Percentiles rank a stretch among this genome's conserved stretches.
phyloP scores from a whole-genome alignment of 306 rosid genomes.

The Astragalus membranaceus region DNA sequence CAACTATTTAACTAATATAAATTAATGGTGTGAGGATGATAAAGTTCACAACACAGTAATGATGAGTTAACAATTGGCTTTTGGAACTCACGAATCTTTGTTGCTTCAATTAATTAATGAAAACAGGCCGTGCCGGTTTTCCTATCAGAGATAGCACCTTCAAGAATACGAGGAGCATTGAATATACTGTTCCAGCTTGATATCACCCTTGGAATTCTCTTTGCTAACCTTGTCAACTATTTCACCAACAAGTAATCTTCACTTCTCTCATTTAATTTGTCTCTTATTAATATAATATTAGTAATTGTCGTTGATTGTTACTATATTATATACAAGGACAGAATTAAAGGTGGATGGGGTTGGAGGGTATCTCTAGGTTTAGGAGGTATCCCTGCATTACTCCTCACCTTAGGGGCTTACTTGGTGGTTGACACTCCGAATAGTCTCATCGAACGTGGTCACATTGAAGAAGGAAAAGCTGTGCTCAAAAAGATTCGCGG shows the following conservation, averaged over 20 bases:
- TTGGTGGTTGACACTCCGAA: conserved; percentile 85
- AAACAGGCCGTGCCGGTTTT: conserved; percentile 88
- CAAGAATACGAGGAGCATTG: conserved; percentile 88
- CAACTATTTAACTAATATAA: neutral
- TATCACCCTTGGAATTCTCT: conserved; percentile 77
- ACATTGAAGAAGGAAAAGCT: conserved; percentile 64
- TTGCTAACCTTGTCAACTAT: conserved; percentile 76
- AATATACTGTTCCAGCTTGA: conserved; percentile 82
- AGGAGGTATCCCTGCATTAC: conserved; percentile 72
- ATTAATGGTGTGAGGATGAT: neutral
- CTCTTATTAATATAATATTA: neutral
- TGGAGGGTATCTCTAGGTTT: conserved; percentile 88
- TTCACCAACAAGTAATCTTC: conserved; percentile 57
- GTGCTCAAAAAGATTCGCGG: conserved; percentile 67
- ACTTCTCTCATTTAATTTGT: too few species aligned
- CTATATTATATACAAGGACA: conserved; percentile 1
- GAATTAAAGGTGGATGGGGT: conserved; percentile 85
- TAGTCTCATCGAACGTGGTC: conserved; percentile 82
- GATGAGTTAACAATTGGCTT: neutral
- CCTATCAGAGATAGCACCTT: conserved; percentile 87
- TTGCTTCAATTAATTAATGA: neutral
- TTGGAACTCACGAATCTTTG: neutral
- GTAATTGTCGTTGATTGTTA: neutral
- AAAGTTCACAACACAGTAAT: neutral
- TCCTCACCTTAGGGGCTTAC: conserved; percentile 64